phyloP scores from a whole-genome alignment of 2,329 filamentous ascomycete species.

The Thelonectria olida region DNA sequence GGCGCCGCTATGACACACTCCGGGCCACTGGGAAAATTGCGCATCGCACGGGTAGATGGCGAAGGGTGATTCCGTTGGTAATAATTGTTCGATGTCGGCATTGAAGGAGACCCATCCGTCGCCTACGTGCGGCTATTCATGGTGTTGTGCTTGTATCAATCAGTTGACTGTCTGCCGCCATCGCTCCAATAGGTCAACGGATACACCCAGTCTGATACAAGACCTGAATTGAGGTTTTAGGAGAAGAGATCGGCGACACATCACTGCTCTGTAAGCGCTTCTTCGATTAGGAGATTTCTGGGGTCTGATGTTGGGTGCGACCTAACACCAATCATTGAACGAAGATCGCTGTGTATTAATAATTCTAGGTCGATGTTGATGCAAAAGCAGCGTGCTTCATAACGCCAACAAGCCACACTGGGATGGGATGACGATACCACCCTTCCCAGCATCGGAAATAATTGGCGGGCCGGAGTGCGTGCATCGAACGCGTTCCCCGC shows the following conservation, averaged over 20 bases:
- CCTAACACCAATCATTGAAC: not conserved
- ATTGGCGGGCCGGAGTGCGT: slow-evolving; percentile 24
- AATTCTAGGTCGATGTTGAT: not conserved
- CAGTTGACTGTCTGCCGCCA: not conserved
- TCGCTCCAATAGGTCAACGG: not conserved
- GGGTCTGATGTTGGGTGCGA: not conserved
- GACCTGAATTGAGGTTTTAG: not conserved
- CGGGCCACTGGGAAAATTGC: slow-evolving; percentile 20
- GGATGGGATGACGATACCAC: slow-evolving; percentile 7
- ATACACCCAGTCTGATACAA: not conserved
- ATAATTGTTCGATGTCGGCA: slow-evolving; percentile 32
- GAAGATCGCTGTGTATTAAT: not conserved
- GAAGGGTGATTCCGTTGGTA: slow-evolving; percentile 29
- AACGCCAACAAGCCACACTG: not conserved
- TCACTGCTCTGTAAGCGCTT: not conserved
- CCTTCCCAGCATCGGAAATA: slow-evolving; percentile 21
- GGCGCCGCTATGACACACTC: slow-evolving; percentile 29
- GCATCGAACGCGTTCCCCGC: slow-evolving; percentile 11
- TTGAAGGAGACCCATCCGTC: slow-evolving; percentile 24
- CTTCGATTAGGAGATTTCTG: not conserved
- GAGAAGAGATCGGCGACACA: not conserved
- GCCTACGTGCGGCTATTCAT: slow-evolving; percentile 29
- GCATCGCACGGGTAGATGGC: slow-evolving; percentile 25
- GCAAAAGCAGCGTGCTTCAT: not conserved
- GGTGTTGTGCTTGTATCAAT: slow-evolving; percentile 2